Percentiles rank a stretch among this genome's conserved stretches.
Conservation (phyloP, 1,284 basidiomycete genomes). For the Naganishia albida region DNA sequence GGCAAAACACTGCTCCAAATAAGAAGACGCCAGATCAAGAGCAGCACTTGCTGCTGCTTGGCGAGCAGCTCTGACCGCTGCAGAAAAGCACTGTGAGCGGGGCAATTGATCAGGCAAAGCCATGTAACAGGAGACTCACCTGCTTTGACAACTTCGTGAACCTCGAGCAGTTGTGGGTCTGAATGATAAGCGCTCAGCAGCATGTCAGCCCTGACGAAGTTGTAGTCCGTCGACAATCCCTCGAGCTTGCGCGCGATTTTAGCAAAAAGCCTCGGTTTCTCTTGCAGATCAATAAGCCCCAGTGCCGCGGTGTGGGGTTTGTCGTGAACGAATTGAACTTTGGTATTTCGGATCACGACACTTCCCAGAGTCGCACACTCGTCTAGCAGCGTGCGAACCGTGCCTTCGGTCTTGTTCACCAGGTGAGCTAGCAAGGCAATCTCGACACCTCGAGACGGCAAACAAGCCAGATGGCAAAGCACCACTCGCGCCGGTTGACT, state of each 20-base stretch:
- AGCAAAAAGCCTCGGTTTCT: slow-evolving; percentile 31
- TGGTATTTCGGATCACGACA: slow-evolving; percentile 33
- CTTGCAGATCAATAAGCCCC: slow-evolving; percentile 34
- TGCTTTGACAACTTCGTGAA: slow-evolving; percentile 14
- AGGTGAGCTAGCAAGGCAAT: slow-evolving; percentile 34
- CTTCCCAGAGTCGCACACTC: slow-evolving; percentile 32
- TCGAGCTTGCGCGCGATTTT: slow-evolving; percentile 22
- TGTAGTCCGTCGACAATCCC: slow-evolving; percentile 21
- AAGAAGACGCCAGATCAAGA: slow-evolving; percentile 20
- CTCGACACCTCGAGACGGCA: slow-evolving; percentile 41
- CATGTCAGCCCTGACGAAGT: slow-evolving; percentile 37
- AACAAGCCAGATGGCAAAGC: slow-evolving; percentile 40
- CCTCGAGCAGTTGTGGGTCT: slow-evolving; percentile 5
- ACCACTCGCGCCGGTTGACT: slow-evolving; percentile 28
- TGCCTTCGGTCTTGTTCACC: slow-evolving; percentile 11
- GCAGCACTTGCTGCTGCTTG: slow-evolving; percentile 26
- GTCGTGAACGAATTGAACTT: slow-evolving; percentile 45
- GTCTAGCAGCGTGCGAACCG: neutral
- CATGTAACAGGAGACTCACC: neutral
- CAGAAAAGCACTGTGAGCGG: neutral
- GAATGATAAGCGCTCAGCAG: slow-evolving; percentile 23
- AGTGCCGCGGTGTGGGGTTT: slow-evolving; percentile 44
- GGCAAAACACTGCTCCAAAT: neutral
- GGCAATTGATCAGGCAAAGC: neutral
- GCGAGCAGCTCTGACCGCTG: slow-evolving; percentile 20